Percentiles rank a stretch among this genome's conserved stretches.
These are phyloP conservation scores for Dactylellina drechsleri DNA, from an alignment of 2,329 filamentous ascomycete genomes.

Conservation along the genomic window DNA sequence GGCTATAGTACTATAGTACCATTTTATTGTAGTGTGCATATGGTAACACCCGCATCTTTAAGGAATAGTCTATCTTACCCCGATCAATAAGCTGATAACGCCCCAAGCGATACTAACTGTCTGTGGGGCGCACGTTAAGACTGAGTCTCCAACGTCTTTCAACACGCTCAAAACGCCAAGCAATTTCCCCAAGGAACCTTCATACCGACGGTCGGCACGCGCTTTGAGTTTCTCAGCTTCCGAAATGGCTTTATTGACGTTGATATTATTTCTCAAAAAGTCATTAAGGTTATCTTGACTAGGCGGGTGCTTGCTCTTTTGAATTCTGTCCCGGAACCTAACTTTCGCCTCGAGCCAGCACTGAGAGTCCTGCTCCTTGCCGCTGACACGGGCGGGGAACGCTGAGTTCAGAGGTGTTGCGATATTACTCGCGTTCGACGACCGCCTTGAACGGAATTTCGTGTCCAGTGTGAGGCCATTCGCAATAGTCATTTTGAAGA, in stretches of 20 bases:
- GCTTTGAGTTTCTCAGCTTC: constrained; percentile 32
- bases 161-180: constrained; percentile 34
- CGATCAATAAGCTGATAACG: constrained; percentile 36
- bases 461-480: constrained; percentile 8
- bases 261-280: constrained; percentile 33
- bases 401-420: constrained; percentile 19
- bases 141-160: constrained; percentile 34
- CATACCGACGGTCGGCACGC: constrained; percentile 22
- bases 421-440: not conserved
- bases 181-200: constrained; percentile 24
- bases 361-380: constrained; percentile 26
- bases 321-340: constrained; percentile 29
- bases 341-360: constrained; percentile 45
- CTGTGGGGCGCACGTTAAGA: constrained; percentile 30
- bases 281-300: constrained; percentile 11
- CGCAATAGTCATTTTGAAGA: not conserved
- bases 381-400: constrained; percentile 6
- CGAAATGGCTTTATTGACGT: constrained; percentile 37
- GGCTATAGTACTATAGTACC: too few relatives aligned
- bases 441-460: not conserved
- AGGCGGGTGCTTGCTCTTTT: constrained; percentile 21
- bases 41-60: not conserved
- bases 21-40: too few relatives aligned
- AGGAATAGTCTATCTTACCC: constrained; percentile 22
- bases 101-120: constrained; percentile 45